Evolutionary conservation across 1,284 basidiomycete genomes (phyloP), one percentile per base, ranked within the genome.

Genomic region (Microbotryomycetes sp.): DNA sequence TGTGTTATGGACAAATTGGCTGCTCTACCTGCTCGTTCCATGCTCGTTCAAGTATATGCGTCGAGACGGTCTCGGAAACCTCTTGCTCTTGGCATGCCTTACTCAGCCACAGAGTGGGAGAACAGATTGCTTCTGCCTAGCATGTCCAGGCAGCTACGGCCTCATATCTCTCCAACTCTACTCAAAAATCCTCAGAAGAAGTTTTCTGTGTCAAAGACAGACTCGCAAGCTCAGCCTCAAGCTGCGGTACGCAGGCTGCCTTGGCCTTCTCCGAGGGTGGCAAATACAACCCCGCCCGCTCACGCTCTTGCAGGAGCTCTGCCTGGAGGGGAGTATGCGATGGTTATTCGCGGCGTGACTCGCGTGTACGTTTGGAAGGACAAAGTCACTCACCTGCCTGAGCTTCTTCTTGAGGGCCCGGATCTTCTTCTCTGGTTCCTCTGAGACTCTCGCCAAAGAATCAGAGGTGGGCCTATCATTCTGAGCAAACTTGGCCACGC

Each of bases 1-100:
- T 56, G 3, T n/a, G 73, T 72, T 64, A 73, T 73, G 54, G 75
- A 18, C n/a, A n/a, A n/a, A n/a, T n/a, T n/a, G n/a, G n/a, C n/a
- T n/a, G n/a, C n/a, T n/a, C n/a, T n/a, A n/a, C n/a, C n/a, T n/a
- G n/a, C n/a, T n/a, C n/a, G n/a, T n/a, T n/a, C n/a, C n/a, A n/a
- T n/a, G n/a, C n/a, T n/a, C n/a, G n/a, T n/a, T n/a, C n/a, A n/a
- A n/a, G n/a, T n/a, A n/a, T n/a, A n/a, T n/a, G n/a, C n/a, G n/a
- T n/a, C n/a, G n/a, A n/a, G n/a, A n/a, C n/a, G n/a, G n/a, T n/a
- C n/a, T n/a, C n/a, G n/a, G n/a, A n/a, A n/a, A n/a, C n/a, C n/a
- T n/a, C n/a, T n/a, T n/a, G n/a, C n/a, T n/a, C n/a, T n/a, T n/a
- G n/a, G n/a, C n/a, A n/a, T n/a, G n/a, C n/a, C n/a, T n/a, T n/a